These are phyloP conservation scores for Wickerhamomyces ciferrii DNA, from an alignment of 805 yeast species.

Conservation along the genomic window DNA sequence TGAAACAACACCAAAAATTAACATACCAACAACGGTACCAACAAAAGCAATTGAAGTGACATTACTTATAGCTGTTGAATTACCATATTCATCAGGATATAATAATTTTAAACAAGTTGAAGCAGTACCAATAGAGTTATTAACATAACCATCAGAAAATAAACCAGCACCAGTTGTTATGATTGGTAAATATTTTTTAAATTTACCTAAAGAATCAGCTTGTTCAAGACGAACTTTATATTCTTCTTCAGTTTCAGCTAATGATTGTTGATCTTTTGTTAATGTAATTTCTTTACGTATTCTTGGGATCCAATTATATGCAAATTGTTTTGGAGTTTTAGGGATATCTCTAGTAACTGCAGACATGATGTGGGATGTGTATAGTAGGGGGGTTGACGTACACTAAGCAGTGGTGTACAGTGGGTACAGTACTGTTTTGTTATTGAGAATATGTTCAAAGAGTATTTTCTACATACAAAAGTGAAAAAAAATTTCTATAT, in stretches of 20 bases:
- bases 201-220: constrained; percentile 16
- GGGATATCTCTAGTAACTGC: constrained; percentile 43
- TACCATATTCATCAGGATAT: constrained; percentile 58
- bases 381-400: too few relatives aligned
- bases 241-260: constrained; percentile 23
- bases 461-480: too few relatives aligned
- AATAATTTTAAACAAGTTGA: constrained; percentile 61
- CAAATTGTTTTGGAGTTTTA: constrained; percentile 28
- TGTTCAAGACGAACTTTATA: constrained; percentile 13
- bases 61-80: constrained; percentile 69
- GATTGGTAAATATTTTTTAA: constrained; percentile 54
- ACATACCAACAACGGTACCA: constrained; percentile 87
- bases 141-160: constrained; percentile 90
- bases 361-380: neutral
- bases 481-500: too few relatives aligned
- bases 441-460: too few relatives aligned
- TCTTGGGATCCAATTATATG: constrained; percentile 37
- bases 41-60: constrained; percentile 86
- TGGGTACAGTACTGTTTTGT: too few relatives aligned
- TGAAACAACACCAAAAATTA: constrained; percentile 72
- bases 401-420: too few relatives aligned
- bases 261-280: constrained; percentile 21
- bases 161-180: constrained; percentile 88
- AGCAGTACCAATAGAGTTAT: constrained; percentile 77
- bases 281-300: constrained; percentile 38